phyloP scores from a whole-genome alignment of 306 rosid species.

The Malus asiatica region DNA sequence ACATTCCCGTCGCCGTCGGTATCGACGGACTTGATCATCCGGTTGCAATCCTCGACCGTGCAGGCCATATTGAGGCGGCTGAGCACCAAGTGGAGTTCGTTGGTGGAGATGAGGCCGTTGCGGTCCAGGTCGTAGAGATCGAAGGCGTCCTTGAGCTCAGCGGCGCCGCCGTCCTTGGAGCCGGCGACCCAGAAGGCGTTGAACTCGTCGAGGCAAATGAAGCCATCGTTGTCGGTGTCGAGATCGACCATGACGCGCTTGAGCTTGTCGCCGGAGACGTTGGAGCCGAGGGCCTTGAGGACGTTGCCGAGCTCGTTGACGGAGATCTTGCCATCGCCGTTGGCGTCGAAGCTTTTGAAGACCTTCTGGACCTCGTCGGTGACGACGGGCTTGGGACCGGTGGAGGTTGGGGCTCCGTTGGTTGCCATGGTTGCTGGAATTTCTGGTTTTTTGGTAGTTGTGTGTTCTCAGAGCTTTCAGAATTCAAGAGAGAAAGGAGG shows the following conservation, averaged over 20 bases:
- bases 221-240: slow-evolving; percentile 68
- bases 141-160: slow-evolving; percentile 77
- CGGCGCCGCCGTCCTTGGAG: slow-evolving; percentile 30
- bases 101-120: slow-evolving; percentile 72
- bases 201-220: slow-evolving; percentile 65
- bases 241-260: slow-evolving; percentile 68
- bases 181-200: slow-evolving; percentile 56
- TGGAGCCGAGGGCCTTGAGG: slow-evolving; percentile 53
- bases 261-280: slow-evolving; percentile 35
- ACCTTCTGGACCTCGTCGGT: slow-evolving; percentile 46
- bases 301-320: slow-evolving; percentile 51
- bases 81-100: slow-evolving; percentile 64
- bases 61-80: slow-evolving; percentile 59
- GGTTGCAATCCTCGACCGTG: slow-evolving; percentile 50
- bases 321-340: slow-evolving; percentile 95
- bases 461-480: not conserved
- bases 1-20: slow-evolving; percentile 82
- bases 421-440: slow-evolving; percentile 29
- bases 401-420: slow-evolving; percentile 16
- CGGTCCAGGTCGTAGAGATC: slow-evolving; percentile 74
- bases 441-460: not conserved
- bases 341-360: slow-evolving; percentile 66
- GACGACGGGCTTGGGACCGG: slow-evolving; percentile 24
- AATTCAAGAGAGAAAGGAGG: not conserved
- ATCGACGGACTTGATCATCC: slow-evolving; percentile 75